Base-by-base conservation (phyloP, 768 basidiomycete genomes). In the Termitomyces sp. region DNA sequence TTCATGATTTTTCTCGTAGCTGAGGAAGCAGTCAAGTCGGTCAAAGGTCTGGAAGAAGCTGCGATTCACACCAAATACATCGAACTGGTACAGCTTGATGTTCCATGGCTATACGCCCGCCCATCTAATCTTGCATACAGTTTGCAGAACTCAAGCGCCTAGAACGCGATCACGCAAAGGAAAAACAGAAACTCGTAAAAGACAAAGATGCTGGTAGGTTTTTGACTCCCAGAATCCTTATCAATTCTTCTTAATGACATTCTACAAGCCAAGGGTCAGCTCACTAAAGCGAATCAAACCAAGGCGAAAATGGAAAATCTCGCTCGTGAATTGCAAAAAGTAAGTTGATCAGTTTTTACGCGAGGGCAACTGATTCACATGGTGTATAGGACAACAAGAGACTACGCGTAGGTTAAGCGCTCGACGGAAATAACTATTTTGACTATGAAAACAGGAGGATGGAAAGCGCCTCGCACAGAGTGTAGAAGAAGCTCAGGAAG, bases 271-370 rank as follows among this genome's bases (percentile, higher is more conserved):
- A 94, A 93, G 70, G 77, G 85, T 60, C 90, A 92, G 67, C 74
- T 93, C 48, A 91, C 89, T 8, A 94, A 94, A 70, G 86, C 90
- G 35, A 93, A 92, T 65, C 88, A 92, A 73, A 88, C 88, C 33
- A 92, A 92, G 76, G 82, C 85, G 35, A 93, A 89, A 75, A 91
- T 94, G 80, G 92, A 94, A 73, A 92, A 88, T 67, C 78, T 94
- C 35, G 92, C 91, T 50, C 82, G 92, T 54, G 92, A 94, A 73
- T 71, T 94, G 60, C 91, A 93, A 75, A 94, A 94, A 82, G 92
- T 92, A 67, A 60, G 66, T 61, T n/a, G 30, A 30, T 4, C 55
- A 24, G 9, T 20, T 16, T 53, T 4, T 47, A 28, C 38, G 18
- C 18, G 32, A 40, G 18, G 11, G 9, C 20, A 36, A 45, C n/a